A percentile compares a stretch with the other conserved stretches of the same genome.
Conservation (phyloP, 1,284 basidiomycete species). For the Pisolithus thermaeus region DNA sequence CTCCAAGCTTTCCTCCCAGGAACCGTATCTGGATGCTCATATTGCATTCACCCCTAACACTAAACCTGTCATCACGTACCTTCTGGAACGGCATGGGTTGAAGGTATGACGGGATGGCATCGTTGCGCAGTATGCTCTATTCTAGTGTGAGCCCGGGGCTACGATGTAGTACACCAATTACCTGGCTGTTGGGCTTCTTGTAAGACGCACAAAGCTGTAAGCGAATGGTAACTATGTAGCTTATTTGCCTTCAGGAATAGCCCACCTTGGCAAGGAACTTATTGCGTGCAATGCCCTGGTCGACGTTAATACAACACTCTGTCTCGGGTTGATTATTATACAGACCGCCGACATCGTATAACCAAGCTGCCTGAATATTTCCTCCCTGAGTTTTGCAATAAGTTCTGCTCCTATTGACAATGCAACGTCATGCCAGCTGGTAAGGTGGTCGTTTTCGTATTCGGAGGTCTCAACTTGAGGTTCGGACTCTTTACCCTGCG, state of each 20-base stretch:
- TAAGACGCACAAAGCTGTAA: constrained; percentile 79
- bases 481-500: constrained; percentile 17
- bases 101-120: constrained; percentile 81
- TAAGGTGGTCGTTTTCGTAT: constrained; percentile 30
- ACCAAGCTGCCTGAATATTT: constrained; percentile 70
- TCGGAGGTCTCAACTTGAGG: constrained; percentile 16
- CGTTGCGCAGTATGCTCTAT: constrained; percentile 76
- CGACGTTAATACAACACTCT: background rate
- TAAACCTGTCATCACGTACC: constrained; percentile 35
- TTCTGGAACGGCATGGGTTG: constrained; percentile 83
- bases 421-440: constrained; percentile 90
- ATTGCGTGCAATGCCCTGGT: constrained; percentile 85
- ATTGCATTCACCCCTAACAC: background rate
- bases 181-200: constrained; percentile 85
- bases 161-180: constrained; percentile 20
- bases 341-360: constrained; percentile 93
- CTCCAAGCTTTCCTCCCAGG: constrained; percentile 92
- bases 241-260: background rate
- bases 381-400: constrained; percentile 71
- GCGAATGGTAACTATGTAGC: background rate
- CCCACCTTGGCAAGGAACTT: constrained; percentile 90
- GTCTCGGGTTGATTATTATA: constrained; percentile 7
- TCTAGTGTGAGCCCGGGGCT: constrained; percentile 1
- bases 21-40: constrained; percentile 71
- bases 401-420: constrained; percentile 85